These are phyloP conservation scores for Penicillium chermesinum DNA, from an alignment of 495 filamentous ascomycete genomes.

Conservation along the genomic window DNA sequence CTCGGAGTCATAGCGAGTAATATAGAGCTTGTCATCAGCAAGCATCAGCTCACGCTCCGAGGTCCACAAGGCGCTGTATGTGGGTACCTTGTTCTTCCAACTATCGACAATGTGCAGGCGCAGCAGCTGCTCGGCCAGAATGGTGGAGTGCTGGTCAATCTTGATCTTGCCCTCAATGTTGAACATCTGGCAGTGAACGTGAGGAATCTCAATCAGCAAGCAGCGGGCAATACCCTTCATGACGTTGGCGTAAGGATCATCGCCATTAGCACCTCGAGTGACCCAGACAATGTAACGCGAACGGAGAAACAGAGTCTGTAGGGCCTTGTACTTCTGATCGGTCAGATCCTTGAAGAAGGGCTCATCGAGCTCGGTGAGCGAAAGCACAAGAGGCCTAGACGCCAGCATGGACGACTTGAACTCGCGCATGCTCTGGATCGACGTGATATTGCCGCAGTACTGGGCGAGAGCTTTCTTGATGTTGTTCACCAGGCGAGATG, in stretches of 20 bases:
- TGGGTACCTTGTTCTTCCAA: no score
- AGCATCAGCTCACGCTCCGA: no score
- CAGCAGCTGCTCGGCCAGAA: neutral
- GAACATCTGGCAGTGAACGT: neutral
- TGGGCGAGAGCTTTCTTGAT: neutral
- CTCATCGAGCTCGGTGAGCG: neutral
- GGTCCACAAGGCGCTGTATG: no score
- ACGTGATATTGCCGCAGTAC: neutral
- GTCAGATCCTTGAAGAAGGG: neutral
- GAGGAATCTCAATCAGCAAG: neutral
- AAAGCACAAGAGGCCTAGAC: neutral
- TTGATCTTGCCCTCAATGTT: neutral
- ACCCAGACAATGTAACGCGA: neutral
- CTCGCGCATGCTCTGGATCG: neutral
- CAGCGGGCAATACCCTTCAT: neutral
- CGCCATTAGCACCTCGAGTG: neutral
- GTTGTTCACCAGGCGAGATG: neutral
- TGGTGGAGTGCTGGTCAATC: neutral
- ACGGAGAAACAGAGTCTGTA: neutral
- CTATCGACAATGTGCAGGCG: no score
- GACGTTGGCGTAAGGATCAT: neutral
- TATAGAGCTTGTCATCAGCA: no score
- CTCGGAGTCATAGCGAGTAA: no score
- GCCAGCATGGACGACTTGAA: neutral
- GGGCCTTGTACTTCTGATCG: neutral